Percentiles rank a stretch among this genome's conserved stretches.
These are phyloP conservation scores for Cutaneotrichosporon sp. DNA, from an alignment of 1,284 basidiomycete genomes.

Conservation along the genomic window DNA sequence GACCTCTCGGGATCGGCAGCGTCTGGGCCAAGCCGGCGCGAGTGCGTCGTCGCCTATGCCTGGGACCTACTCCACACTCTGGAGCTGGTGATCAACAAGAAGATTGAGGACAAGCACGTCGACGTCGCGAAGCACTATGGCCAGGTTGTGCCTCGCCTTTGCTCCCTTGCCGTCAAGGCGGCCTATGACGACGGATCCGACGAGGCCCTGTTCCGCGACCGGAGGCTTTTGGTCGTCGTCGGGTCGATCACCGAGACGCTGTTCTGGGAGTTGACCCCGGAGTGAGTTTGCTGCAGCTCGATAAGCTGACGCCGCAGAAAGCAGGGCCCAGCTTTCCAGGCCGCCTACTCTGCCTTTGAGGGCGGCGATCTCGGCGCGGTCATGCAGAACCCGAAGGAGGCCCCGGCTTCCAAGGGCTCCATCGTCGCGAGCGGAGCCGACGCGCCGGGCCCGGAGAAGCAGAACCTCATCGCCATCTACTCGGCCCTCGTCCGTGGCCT, in stretches of 20 bases:
- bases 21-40: constrained; percentile 47
- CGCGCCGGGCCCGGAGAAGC: constrained; percentile 52
- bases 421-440: constrained; percentile 15
- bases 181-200: constrained; percentile 24
- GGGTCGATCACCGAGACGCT: constrained; percentile 69
- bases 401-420: neutral
- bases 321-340: constrained; percentile 59
- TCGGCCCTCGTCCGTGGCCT: constrained; percentile 65
- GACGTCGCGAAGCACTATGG: constrained; percentile 81
- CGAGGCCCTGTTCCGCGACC: constrained; percentile 60
- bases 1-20: neutral
- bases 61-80: constrained; percentile 78
- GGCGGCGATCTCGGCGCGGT: constrained; percentile 62
- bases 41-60: constrained; percentile 71
- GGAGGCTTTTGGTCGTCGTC: constrained; percentile 65
- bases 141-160: constrained; percentile 68
- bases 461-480: constrained; percentile 67
- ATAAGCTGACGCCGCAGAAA: constrained; percentile 52
- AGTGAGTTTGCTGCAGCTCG: constrained; percentile 61
- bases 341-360: constrained; percentile 64
- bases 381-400: constrained; percentile 57
- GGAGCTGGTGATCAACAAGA: constrained; percentile 64
- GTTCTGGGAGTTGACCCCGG: constrained; percentile 63
- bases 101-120: constrained; percentile 63
- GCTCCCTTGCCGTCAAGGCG: constrained; percentile 67